Percentiles rank a stretch among this genome's conserved stretches.
phyloP scores from a whole-genome alignment of 1,139 yeast genomes.

The Torulaspora pretoriensis region DNA sequence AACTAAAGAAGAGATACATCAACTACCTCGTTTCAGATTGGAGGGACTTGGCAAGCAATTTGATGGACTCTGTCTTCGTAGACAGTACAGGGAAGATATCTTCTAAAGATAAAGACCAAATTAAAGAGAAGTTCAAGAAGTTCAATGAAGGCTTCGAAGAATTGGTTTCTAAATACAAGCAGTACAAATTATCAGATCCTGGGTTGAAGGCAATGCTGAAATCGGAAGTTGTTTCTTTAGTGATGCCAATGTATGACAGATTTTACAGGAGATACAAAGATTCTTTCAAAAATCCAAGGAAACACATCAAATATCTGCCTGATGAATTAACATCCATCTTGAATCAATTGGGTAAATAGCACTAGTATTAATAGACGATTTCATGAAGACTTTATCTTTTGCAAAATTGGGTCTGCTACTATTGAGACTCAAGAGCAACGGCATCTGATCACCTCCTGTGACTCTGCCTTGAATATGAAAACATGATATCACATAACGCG shows the following conservation, averaged over 20 bases:
- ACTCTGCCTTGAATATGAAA: background rate
- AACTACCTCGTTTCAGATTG: conserved; percentile 78
- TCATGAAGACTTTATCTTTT: too few species aligned
- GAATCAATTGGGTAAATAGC: conserved; percentile 35
- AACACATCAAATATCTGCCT: conserved; percentile 43
- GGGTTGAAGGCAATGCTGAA: conserved; percentile 47
- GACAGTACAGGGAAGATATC: conserved; percentile 46
- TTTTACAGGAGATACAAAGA: conserved; percentile 48
- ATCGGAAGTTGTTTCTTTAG: conserved; percentile 45
- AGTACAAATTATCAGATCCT: conserved; percentile 63
- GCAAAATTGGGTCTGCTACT: too few species aligned
- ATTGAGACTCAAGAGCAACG: too few species aligned
- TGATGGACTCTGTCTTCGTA: conserved; percentile 66
- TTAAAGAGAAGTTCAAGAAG: conserved; percentile 77
- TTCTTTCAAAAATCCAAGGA: conserved; percentile 35
- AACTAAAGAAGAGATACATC: conserved; percentile 68
- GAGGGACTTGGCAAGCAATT: conserved; percentile 71
- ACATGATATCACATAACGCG: background rate
- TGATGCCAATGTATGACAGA: conserved; percentile 78
- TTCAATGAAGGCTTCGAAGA: conserved; percentile 84
- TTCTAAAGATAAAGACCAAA: conserved; percentile 72
- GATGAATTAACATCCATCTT: conserved; percentile 30
- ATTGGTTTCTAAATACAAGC: conserved; percentile 59
- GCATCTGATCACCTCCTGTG: background rate
- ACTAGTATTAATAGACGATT: too few species aligned